phyloP scores from a whole-genome alignment of 768 basidiomycete species.

The Pisolithus sp. region DNA sequence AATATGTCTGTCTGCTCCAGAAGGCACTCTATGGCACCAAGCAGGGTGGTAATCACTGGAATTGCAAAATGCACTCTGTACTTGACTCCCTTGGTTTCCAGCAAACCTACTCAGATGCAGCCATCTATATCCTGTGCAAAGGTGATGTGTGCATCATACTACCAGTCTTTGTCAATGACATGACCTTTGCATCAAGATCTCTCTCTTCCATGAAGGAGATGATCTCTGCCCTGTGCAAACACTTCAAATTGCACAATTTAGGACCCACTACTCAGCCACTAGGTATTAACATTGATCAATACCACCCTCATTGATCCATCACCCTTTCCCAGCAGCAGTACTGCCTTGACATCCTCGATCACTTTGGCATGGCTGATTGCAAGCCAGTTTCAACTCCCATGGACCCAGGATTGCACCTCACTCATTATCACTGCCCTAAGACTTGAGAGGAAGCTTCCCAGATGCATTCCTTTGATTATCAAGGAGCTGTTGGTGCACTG shows the following conservation, averaged over 20 bases:
- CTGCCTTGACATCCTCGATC: constrained; percentile 11
- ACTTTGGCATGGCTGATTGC: constrained; percentile 17
- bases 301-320: constrained; percentile 6
- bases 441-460: not conserved
- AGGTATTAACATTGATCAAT: constrained; percentile 14
- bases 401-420: constrained; percentile 4
- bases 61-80: too few relatives aligned
- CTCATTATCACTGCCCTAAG: not conserved
- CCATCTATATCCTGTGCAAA: constrained; percentile 20
- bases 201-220: not conserved
- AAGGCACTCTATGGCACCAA: too few relatives aligned
- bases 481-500: constrained; percentile 4
- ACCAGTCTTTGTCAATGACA: constrained; percentile 28
- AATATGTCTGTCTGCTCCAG: too few relatives aligned
- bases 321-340: constrained; percentile 16
- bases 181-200: constrained; percentile 22
- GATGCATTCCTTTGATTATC: constrained; percentile 12
- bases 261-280: constrained; percentile 17
- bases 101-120: constrained; percentile 2
- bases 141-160: constrained; percentile 20
- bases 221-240: not conserved
- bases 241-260: constrained; percentile 10
- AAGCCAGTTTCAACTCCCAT: constrained; percentile 17
- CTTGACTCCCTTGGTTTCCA: too few relatives aligned
- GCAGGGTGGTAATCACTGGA: too few relatives aligned